Base-by-base conservation (phyloP, 2,329 filamentous ascomycete species). In the Stachybotrys chartarum region DNA sequence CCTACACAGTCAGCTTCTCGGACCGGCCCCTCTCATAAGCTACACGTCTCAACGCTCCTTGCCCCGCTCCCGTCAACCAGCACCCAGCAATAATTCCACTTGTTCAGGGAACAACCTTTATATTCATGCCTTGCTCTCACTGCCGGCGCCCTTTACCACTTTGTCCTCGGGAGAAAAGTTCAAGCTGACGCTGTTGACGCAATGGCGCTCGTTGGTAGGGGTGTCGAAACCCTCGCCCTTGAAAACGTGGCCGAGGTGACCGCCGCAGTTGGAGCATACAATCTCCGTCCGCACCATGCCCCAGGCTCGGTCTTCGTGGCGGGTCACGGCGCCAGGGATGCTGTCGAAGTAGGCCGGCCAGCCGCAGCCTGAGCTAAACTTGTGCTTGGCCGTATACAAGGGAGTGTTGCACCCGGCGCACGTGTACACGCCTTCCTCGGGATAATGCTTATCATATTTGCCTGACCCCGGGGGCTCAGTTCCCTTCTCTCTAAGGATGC, bases 271-370 rank as follows among this genome's bases (percentile, higher is more conserved):
- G 60, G 84, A 83, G 74, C 94, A 99, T 8, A 95, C 87, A 66
- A 99, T 99, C 78, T 99, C 94, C 14, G 85, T 97, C 61, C 94
- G 80, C 67, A 79, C 70, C 90, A 96, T 96, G 50, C 93, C 93
- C 53, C 91, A 81, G 0, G 85, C 78, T 51, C 74, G 76, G 71
- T 99, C 94, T 60, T 85, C 84, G 66, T 93, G 87, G 59, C 93
- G 80, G 42, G 84, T 90, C 12, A 99, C 91, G 1, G 93, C 93
- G 3, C 91, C 92, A 0, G 94, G 93, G 53, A 99, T 84, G 61
- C 88, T 93, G 73, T 99, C 94, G 70, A 93, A 99, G 75, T 97
- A 99, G 12, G 94, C 94, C 0, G 94, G 94, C 94, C 94, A 99
- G 58, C 94, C 94, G 73, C 94, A 99, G 47, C 91, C 91, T 17